These are phyloP conservation scores for Vigna radiata DNA, from an alignment of 306 rosid species.

Conservation along the genomic window DNA sequence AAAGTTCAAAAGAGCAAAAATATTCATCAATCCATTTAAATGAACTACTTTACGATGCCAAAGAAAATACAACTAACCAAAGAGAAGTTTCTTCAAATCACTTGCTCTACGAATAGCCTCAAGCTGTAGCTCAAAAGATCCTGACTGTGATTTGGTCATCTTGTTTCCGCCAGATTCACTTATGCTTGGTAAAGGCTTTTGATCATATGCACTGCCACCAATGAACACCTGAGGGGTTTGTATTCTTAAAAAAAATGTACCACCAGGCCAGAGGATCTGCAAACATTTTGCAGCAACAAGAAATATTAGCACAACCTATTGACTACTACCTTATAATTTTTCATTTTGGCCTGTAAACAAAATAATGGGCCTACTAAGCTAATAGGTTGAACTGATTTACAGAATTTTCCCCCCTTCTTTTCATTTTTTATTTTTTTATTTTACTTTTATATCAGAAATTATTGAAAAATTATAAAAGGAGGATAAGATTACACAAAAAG, in stretches of 20 bases:
- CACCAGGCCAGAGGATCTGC: slow-evolving; percentile 97
- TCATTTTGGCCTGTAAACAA: not conserved
- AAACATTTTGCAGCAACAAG: slow-evolving; percentile 42
- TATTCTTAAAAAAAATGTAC: slow-evolving; percentile 69
- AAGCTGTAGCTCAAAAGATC: slow-evolving; percentile 85
- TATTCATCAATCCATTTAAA: slow-evolving; percentile 4
- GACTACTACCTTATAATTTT: not conserved
- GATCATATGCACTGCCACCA: slow-evolving; percentile 45
- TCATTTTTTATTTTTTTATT: not conserved
- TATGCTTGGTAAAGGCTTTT: slow-evolving; percentile 47
- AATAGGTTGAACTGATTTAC: not conserved
- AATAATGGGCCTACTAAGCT: not conserved
- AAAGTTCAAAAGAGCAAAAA: not conserved
- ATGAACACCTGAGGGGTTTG: slow-evolving; percentile 50
- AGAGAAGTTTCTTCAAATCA: slow-evolving; percentile 82
- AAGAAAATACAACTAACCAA: slow-evolving; percentile 72
- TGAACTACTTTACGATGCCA: not conserved
- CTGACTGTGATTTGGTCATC: slow-evolving; percentile 53
- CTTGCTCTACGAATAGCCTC: slow-evolving; percentile 97
- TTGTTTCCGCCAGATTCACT: slow-evolving; percentile 57
- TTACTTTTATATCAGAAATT: not conserved
- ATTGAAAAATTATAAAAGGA: not conserved
- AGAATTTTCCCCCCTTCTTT: not conserved
- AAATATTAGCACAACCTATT: slow-evolving; percentile 33
- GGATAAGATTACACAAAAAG: not conserved